A percentile compares a stretch with the other conserved stretches of the same genome.
Conservation (phyloP, 2,329 filamentous ascomycete species). For the Pyricularia pennisetigena region DNA sequence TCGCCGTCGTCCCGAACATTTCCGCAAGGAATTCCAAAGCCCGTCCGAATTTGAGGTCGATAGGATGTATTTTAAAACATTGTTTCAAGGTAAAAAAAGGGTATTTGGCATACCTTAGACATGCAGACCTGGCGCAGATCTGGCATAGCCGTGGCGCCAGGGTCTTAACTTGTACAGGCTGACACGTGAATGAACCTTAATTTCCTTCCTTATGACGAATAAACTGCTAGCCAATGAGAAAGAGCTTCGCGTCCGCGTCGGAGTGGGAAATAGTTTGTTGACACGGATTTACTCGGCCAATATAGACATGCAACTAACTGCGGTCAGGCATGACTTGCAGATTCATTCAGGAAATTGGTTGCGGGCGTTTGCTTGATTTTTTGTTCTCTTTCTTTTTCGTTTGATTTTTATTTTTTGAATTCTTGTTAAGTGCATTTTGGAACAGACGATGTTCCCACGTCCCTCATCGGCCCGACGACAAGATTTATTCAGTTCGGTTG, state of each 20-base stretch:
- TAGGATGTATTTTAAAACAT: not conserved
- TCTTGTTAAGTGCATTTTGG: not conserved
- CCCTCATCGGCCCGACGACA: not conserved
- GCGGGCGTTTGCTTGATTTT: not conserved
- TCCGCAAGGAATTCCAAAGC: not conserved
- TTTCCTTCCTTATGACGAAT: slow-evolving; percentile 3
- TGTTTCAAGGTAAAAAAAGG: not conserved
- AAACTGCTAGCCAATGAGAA: not conserved
- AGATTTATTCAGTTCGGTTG: not conserved
- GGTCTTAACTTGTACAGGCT: not conserved
- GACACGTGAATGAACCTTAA: slow-evolving; percentile 6
- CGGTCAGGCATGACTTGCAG: not conserved
- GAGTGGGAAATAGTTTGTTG: not conserved
- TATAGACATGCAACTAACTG: not conserved
- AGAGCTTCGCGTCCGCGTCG: slow-evolving; percentile 4
- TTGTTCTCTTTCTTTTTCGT: not conserved
- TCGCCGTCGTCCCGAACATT: not conserved
- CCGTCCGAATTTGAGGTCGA: not conserved
- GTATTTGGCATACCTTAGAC: not conserved
- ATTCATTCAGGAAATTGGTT: not conserved
- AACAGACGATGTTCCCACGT: not conserved
- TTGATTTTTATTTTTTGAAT: not conserved
- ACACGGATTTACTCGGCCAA: not conserved
- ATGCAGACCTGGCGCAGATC: not conserved
- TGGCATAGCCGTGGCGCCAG: not conserved